phyloP scores from a whole-genome alignment of 208 protist genomes.

The Acanthamoeba castellanii region DNA sequence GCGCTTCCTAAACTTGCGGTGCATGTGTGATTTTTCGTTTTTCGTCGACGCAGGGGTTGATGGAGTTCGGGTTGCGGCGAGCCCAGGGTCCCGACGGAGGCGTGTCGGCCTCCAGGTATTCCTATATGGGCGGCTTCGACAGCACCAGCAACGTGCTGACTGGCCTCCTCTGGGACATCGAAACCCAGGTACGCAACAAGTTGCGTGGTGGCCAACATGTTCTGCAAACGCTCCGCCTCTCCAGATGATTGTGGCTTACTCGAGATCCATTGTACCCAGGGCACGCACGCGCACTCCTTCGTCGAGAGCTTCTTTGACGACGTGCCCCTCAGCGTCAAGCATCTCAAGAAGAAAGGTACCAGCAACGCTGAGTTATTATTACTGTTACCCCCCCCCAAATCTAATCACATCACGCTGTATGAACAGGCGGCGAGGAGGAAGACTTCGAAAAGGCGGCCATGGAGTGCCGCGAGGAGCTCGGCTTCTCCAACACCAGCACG shows the following conservation, averaged over 20 bases:
- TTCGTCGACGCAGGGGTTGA: not conserved
- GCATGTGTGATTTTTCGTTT: too few relatives aligned
- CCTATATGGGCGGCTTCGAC: constrained; percentile 93
- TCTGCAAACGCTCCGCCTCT: not conserved
- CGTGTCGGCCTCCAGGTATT: constrained; percentile 92
- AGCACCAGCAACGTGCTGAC: constrained; percentile 92
- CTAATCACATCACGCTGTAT: not conserved
- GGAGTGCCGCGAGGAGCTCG: constrained; percentile 51
- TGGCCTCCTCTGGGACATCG: constrained; percentile 85
- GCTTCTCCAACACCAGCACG: constrained; percentile 62
- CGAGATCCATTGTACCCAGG: not conserved
- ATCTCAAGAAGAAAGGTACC: not conserved
- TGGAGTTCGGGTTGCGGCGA: constrained; percentile 94
- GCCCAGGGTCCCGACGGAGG: constrained; percentile 93
- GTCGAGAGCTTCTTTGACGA: constrained; percentile 62
- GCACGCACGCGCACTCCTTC: constrained; percentile 61
- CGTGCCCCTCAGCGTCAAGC: not conserved
- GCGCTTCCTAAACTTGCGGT: too few relatives aligned
- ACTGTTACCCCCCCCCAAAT: not conserved
- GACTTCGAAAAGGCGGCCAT: constrained; percentile 47
- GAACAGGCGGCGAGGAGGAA: not conserved
- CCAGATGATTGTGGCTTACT: not conserved
- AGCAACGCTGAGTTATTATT: too few relatives aligned
- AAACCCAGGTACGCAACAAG: not conserved
- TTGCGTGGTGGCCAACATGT: not conserved